Base-by-base conservation (phyloP, 768 basidiomycete genomes). In the Russula sp. region DNA sequence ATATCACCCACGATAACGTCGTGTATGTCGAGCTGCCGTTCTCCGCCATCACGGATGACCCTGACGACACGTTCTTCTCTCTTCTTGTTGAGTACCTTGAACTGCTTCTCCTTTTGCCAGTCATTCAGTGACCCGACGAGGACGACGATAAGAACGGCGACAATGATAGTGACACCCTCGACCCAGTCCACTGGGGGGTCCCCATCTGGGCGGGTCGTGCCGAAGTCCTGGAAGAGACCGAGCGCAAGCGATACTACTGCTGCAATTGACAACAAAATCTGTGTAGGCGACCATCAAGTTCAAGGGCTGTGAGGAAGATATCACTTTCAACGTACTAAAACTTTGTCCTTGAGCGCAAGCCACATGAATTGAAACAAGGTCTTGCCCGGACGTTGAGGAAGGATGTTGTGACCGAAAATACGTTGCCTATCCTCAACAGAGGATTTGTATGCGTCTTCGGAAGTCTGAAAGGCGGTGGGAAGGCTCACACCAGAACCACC, bases 31-130 rank as follows among this genome's bases (percentile, higher is more conserved):
- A 66, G 60, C 42, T 73, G 56, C 58, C 61, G 56, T 63, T 75
- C 69, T 65, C 65, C 62, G 25, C 69, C 73, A 46, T 67, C 65
- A 9, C 68, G 69, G 36, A 66, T 66, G 47, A 90, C 91, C 75
- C 90, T 93, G 71, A 96, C 82, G 65, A 81, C 83, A 32, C 97
- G 89, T 67, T 96, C 97, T 59, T 98, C 96, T 74, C 96, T 96
- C 75, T 95, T 89, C 67, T 89, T 90, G 70, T 98, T 98, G 45
- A 99, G 81, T 20, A 78, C 79, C 69, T 87, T 85, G 78, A 99
- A 99, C 74, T 98, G 97, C 2, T 86, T 86, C 73, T 99, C 97
- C 74, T 98, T 98, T 74, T 98, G 94, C 88, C 91, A 99, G 74
- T 99, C 97, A 69, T 98, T 98, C 47, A 98, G 67, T 13, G 94